Conservation (phyloP, 768 basidiomycete species). For the Leccinellum luteum region DNA sequence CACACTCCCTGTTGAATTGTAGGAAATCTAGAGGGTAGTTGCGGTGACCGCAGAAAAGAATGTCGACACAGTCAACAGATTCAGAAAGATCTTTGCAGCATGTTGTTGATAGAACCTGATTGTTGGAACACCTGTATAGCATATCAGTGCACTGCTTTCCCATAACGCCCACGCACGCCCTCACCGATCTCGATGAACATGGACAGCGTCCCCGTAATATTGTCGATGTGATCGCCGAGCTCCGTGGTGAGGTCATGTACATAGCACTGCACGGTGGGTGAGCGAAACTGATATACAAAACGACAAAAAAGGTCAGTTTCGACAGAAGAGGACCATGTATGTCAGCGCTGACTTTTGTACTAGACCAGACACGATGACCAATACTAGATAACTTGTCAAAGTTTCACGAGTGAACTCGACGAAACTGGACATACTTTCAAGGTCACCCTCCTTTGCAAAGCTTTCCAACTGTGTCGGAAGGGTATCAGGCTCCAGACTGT, state of each 20-base stretch:
- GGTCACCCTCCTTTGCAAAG: slow-evolving; percentile 48
- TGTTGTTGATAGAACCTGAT: slow-evolving; percentile 55
- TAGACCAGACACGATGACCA: slow-evolving; percentile 48
- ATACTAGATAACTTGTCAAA: slow-evolving; percentile 36
- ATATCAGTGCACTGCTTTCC: slow-evolving; percentile 22
- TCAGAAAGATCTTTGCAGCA: slow-evolving; percentile 45
- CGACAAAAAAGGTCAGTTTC: slow-evolving; percentile 6
- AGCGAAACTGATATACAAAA: slow-evolving; percentile 45
- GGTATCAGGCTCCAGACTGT: slow-evolving; percentile 45
- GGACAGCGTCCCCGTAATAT: slow-evolving; percentile 45
- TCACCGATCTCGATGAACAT: slow-evolving; percentile 54
- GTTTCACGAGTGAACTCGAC: background rate
- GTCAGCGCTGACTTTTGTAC: slow-evolving; percentile 40
- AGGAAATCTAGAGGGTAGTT: slow-evolving; percentile 48
- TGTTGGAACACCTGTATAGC: slow-evolving; percentile 47
- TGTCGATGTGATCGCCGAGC: slow-evolving; percentile 53
- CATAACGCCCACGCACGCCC: slow-evolving; percentile 19
- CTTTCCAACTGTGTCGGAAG: slow-evolving; percentile 45
- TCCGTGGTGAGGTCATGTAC: slow-evolving; percentile 50
- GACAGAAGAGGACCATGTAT: background rate
- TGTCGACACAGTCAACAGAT: slow-evolving; percentile 51
- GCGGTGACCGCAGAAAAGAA: slow-evolving; percentile 56
- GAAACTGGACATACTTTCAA: slow-evolving; percentile 37
- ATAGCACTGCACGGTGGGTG: slow-evolving; percentile 52
- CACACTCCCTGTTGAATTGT: slow-evolving; percentile 29